phyloP scores from a whole-genome alignment of 805 yeast species.

The Ogataea methanolica region DNA sequence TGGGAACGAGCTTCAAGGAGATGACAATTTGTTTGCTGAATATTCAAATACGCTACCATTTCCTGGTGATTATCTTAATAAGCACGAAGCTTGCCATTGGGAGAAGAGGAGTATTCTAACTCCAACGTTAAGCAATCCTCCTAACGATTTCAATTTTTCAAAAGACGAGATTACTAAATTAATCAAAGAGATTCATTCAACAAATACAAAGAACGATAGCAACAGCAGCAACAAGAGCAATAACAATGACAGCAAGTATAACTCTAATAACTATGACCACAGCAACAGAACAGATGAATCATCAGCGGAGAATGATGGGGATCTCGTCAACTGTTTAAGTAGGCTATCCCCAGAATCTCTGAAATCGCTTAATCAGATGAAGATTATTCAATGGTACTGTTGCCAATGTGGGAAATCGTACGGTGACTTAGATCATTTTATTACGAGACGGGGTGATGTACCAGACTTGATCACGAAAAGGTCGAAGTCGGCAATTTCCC shows the following conservation, averaged over 20 bases:
- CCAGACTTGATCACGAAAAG: not conserved
- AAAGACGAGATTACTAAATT: conserved; percentile 11
- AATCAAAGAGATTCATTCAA: conserved; percentile 10
- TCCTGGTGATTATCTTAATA: not conserved
- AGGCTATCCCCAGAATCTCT: conserved; percentile 2
- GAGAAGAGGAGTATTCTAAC: conserved; percentile 2
- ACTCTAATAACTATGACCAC: too few species aligned
- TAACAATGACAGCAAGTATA: too few species aligned
- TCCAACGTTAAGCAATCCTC: conserved; percentile 8
- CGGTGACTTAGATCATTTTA: conserved; percentile 21
- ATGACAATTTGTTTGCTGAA: not conserved
- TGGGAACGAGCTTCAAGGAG: not conserved
- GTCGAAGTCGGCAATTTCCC: not conserved
- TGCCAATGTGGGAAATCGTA: conserved; percentile 29
- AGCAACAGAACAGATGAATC: not conserved
- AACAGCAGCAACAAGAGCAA: not conserved
- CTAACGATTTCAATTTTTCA: conserved; percentile 9
- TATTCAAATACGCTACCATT: not conserved
- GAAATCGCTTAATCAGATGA: conserved; percentile 14
- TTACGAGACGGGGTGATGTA: conserved; percentile 2
- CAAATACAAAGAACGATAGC: not conserved
- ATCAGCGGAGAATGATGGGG: not conserved
- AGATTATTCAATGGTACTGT: conserved; percentile 30
- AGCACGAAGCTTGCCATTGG: not conserved
- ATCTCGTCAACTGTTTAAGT: conserved; percentile 7